phyloP scores from a whole-genome alignment of 768 basidiomycete species.

The Hericium rajendrae region DNA sequence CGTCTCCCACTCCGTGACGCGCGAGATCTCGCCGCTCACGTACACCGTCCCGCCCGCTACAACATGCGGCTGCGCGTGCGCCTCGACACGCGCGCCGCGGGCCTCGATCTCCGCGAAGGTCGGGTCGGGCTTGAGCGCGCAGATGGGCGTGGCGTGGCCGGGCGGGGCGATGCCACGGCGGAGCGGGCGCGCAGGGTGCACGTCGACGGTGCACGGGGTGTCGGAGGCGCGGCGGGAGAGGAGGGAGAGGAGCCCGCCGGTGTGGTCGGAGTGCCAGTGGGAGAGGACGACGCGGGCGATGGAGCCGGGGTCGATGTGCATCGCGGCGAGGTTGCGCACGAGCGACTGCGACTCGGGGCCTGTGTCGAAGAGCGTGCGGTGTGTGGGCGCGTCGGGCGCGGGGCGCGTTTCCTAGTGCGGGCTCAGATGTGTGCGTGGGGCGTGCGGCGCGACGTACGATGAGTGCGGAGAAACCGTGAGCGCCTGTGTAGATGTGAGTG shows the following conservation, averaged over 20 bases:
- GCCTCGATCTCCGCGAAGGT: conserved; percentile 54
- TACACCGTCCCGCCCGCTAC: conserved; percentile 57
- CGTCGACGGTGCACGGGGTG: conserved; percentile 43
- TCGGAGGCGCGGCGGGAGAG: neutral
- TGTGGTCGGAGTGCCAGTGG: neutral
- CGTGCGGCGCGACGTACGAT: conserved; percentile 34
- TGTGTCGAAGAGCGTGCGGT: conserved; percentile 71
- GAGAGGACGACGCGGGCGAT: too few relatives aligned
- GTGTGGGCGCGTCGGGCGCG: conserved; percentile 28
- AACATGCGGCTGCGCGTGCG: conserved; percentile 48
- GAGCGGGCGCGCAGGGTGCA: conserved; percentile 69
- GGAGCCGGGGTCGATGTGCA: conserved; percentile 31
- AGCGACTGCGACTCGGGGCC: conserved; percentile 73
- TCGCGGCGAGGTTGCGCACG: conserved; percentile 28
- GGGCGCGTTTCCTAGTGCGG: conserved; percentile 45
- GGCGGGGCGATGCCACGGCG: conserved; percentile 69
- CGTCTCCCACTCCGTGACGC: conserved; percentile 19
- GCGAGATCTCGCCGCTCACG: conserved; percentile 75
- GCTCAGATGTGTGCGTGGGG: neutral
- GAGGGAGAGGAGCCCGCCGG: neutral
- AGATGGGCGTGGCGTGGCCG: conserved; percentile 43
- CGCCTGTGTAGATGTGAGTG: conserved; percentile 32
- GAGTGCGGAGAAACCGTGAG: conserved; percentile 77
- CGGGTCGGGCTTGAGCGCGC: conserved; percentile 59
- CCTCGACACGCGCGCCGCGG: conserved; percentile 47